Conservation (phyloP, 768 basidiomycete genomes). For the Termitomyces sp. region DNA sequence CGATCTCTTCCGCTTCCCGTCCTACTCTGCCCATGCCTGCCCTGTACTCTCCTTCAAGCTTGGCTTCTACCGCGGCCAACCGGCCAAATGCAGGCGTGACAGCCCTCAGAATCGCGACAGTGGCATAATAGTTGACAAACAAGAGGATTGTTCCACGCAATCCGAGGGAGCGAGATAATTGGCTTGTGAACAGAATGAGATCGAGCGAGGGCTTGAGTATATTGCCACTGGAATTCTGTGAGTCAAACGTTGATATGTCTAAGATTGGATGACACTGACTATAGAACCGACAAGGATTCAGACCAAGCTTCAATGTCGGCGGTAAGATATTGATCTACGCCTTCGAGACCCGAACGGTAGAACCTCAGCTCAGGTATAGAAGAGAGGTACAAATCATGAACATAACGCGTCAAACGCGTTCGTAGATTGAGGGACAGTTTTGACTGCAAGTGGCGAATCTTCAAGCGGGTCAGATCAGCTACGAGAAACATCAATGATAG, state of each 20-base stretch:
- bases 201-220: slow-evolving; percentile 90
- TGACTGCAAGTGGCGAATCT: slow-evolving; percentile 89
- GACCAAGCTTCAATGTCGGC: slow-evolving; percentile 90
- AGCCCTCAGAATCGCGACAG: slow-evolving; percentile 73
- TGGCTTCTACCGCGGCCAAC: slow-evolving; percentile 83
- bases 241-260: background rate
- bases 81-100: slow-evolving; percentile 93
- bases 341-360: slow-evolving; percentile 61
- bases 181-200: slow-evolving; percentile 86
- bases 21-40: slow-evolving; percentile 83
- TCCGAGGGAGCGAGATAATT: slow-evolving; percentile 84
- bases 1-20: slow-evolving; percentile 89
- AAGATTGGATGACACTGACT: slow-evolving; percentile 53
- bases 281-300: slow-evolving; percentile 79
- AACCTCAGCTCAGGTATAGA: slow-evolving; percentile 69
- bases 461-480: background rate
- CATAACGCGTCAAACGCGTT: slow-evolving; percentile 85
- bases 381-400: slow-evolving; percentile 88
- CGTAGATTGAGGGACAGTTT: slow-evolving; percentile 80
- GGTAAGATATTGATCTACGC: slow-evolving; percentile 90
- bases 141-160: slow-evolving; percentile 78
- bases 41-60: slow-evolving; percentile 88
- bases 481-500: background rate
- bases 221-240: slow-evolving; percentile 63
- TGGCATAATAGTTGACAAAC: slow-evolving; percentile 83